Percentiles rank a stretch among this genome's conserved stretches.
phyloP scores from a whole-genome alignment of 129 eudicot genomes.

The Centaurea solstitialis region DNA sequence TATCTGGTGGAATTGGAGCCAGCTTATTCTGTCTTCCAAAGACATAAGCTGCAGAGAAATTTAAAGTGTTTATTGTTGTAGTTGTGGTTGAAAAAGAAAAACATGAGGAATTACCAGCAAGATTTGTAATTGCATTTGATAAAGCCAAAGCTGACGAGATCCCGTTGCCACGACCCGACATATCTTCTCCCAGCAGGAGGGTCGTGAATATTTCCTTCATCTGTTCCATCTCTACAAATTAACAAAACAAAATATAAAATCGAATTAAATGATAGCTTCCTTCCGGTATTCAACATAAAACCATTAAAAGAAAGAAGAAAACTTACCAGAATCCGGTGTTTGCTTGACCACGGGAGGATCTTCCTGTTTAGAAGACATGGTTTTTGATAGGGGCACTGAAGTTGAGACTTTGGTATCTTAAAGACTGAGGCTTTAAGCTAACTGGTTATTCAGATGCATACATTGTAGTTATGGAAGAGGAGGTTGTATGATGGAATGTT shows the following conservation, averaged over 20 bases:
- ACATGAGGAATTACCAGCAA: conserved; percentile 53
- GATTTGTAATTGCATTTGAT: conserved; percentile 89
- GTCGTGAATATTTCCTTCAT: conserved; percentile 78
- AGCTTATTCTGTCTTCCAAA: conserved; percentile 74
- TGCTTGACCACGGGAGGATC: neutral
- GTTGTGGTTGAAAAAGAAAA: neutral
- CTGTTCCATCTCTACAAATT: conserved; percentile 54
- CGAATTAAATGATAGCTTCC: neutral
- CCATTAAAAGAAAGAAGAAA: neutral
- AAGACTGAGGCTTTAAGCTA: neutral
- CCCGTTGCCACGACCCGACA: conserved; percentile 89
- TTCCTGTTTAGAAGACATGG: conserved; percentile 19
- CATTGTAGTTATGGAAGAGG: neutral
- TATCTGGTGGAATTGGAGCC: conserved; percentile 66
- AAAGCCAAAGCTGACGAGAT: conserved; percentile 87
- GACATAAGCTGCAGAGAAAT: conserved; percentile 68
- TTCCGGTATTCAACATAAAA: neutral
- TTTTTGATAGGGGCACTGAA: neutral
- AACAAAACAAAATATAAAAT: neutral
- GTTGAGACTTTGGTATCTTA: neutral
- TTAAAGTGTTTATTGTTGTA: neutral
- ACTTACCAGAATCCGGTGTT: conserved; percentile 15
- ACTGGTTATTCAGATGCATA: neutral
- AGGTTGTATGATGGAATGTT: neutral
- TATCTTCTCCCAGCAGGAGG: conserved; percentile 85